These are phyloP conservation scores for Akanthomyces uredinophilus DNA, from an alignment of 2,329 filamentous ascomycete genomes.

Conservation along the genomic window DNA sequence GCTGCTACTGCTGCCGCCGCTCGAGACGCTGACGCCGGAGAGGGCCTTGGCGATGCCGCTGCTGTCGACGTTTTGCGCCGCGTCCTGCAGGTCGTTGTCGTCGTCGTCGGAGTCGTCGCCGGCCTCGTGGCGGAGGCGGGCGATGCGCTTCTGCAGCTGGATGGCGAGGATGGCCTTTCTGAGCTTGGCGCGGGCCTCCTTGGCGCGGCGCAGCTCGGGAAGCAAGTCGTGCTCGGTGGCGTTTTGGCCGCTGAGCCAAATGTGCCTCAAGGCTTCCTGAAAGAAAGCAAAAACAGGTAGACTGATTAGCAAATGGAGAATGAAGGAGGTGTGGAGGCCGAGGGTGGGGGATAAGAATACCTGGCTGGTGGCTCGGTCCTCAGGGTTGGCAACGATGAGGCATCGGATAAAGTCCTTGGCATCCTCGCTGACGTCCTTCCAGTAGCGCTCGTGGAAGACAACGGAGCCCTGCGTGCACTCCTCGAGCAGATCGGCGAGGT, in stretches of 20 bases:
- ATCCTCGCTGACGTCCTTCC: constrained; percentile 93
- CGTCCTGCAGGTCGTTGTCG: constrained; percentile 62
- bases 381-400: constrained; percentile 73
- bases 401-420: constrained; percentile 89
- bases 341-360: constrained; percentile 27
- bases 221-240: constrained; percentile 95
- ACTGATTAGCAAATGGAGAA: constrained; percentile 1
- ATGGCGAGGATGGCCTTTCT: constrained; percentile 92
- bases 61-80: constrained; percentile 32
- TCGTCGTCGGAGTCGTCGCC: constrained; percentile 66
- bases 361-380: constrained; percentile 71
- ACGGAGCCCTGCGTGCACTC: constrained; percentile 82
- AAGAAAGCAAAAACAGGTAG: background rate
- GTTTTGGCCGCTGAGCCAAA: constrained; percentile 86
- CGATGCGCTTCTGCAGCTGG: constrained; percentile 93
- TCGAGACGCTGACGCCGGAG: constrained; percentile 3
- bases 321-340: constrained; percentile 13
- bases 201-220: constrained; percentile 84
- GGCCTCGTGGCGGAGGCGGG: constrained; percentile 87
- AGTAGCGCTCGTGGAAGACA: constrained; percentile 95
- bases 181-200: constrained; percentile 86
- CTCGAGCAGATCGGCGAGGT: constrained; percentile 84
- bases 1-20: constrained; percentile 7
- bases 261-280: constrained; percentile 72
- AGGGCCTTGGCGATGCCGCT: constrained; percentile 18